A percentile compares a stretch with the other conserved stretches of the same genome.
Evolutionary conservation across 2,329 filamentous ascomycete species (phyloP).

Genomic region (Thielaviopsis euricoi): DNA sequence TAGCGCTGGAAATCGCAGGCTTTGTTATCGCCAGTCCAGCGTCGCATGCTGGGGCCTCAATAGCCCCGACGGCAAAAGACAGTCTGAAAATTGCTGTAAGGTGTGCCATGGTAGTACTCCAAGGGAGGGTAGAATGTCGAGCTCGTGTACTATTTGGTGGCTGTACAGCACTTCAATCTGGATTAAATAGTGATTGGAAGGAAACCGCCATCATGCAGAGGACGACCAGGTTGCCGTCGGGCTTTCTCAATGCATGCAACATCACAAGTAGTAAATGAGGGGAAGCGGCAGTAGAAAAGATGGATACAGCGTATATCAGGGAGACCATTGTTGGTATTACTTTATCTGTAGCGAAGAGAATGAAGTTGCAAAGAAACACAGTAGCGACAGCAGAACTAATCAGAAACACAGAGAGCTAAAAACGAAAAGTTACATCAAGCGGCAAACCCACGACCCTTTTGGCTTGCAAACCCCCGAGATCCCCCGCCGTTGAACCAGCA

Average conservation of each 20-base stretch:
- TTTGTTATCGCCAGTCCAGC: not conserved
- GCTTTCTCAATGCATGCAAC: not conserved
- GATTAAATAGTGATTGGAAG: not conserved
- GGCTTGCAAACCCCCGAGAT: not conserved
- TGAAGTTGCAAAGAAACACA: not conserved
- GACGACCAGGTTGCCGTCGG: not conserved
- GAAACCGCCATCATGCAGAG: not conserved
- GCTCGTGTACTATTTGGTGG: not conserved
- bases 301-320: not conserved
- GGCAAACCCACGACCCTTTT: not conserved
- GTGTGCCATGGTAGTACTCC: not conserved
- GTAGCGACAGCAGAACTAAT: not conserved
- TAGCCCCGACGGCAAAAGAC: not conserved
- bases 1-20: not conserved
- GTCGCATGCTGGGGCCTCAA: not conserved
- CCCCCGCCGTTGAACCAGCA: not conserved
- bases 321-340: slow-evolving; percentile 1
- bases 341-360: not conserved
- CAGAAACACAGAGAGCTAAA: not conserved
- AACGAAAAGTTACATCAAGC: not conserved
- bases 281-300: not conserved
- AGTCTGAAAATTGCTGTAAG: not conserved
- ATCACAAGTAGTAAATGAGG: not conserved
- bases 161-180: not conserved
- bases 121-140: not conserved